phyloP scores from a whole-genome alignment of 176 grass and related monocot genomes.

The Poa annua region DNA sequence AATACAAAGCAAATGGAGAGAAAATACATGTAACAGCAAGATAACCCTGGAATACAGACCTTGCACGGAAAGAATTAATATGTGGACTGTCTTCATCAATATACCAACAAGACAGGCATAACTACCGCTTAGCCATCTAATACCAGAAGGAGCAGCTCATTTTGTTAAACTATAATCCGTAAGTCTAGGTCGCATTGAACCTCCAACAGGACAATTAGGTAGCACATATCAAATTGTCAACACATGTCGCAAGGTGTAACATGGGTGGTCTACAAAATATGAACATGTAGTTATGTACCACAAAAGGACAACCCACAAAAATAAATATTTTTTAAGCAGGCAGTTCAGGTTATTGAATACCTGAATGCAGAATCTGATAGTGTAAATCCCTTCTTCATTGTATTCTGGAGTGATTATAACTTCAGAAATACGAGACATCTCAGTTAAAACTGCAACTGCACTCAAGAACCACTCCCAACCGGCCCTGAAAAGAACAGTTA shows the following conservation, averaged over 20 bases:
- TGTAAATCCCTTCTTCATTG: slow-evolving; percentile 98
- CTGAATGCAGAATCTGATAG: slow-evolving; percentile 98
- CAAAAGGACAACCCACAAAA: slow-evolving; percentile 32
- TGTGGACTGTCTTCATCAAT: too few species aligned
- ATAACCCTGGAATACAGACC: too few species aligned
- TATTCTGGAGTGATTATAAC: slow-evolving; percentile 98
- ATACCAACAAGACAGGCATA: too few species aligned
- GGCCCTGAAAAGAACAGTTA: slow-evolving; percentile 69
- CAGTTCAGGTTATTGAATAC: slow-evolving; percentile 49
- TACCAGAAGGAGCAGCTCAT: neutral
- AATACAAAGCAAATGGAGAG: too few species aligned
- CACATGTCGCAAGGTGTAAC: neutral
- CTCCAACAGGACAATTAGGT: neutral
- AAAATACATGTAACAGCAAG: too few species aligned
- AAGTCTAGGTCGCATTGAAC: slow-evolving; percentile 10
- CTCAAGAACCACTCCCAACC: slow-evolving; percentile 98
- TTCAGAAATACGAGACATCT: slow-evolving; percentile 89
- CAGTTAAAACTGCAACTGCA: slow-evolving; percentile 94
- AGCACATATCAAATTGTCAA: neutral
- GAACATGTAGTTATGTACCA: neutral
- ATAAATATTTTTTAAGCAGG: slow-evolving; percentile 6
- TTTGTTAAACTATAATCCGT: neutral
- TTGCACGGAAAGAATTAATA: too few species aligned
- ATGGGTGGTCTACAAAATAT: neutral
- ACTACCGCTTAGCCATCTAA: too few species aligned